These are phyloP conservation scores for Neurospora tetrasperma DNA, from an alignment of 495 filamentous ascomycete species.

Conservation along the genomic window DNA sequence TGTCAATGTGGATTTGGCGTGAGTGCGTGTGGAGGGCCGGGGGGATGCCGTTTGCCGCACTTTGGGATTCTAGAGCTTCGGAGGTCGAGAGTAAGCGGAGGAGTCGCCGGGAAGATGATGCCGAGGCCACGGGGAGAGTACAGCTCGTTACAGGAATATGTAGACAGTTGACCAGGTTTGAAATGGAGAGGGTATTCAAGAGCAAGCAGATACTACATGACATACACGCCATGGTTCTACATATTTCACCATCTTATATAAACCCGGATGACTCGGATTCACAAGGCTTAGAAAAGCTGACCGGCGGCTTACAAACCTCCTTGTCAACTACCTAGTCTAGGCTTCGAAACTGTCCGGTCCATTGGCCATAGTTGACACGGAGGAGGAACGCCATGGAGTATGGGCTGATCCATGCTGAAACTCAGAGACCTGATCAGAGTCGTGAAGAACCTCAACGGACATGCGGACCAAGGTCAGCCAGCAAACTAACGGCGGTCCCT, in stretches of 20 bases:
- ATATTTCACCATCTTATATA: not conserved
- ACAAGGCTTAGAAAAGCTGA: not conserved
- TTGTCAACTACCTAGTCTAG: not conserved
- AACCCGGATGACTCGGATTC: not conserved
- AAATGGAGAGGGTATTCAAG: no score
- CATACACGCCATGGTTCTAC: no score
- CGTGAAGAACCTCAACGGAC: not conserved
- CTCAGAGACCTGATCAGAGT: not conserved
- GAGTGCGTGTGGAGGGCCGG: not conserved
- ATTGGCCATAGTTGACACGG: not conserved
- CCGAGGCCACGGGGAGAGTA: not conserved
- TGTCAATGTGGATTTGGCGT: not conserved
- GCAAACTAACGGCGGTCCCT: not conserved
- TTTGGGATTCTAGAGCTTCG: not conserved
- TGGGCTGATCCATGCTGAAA: not conserved
- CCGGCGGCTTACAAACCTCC: not conserved
- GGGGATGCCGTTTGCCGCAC: not conserved
- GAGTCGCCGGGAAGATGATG: not conserved
- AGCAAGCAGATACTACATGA: no score
- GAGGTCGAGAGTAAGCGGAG: not conserved
- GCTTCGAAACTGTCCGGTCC: not conserved
- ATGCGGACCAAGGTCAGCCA: not conserved
- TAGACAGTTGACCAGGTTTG: no score
- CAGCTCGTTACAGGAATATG: not conserved
- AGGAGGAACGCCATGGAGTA: not conserved